phyloP scores from a whole-genome alignment of 805 yeast genomes.

The Monosporozyma aerobia region DNA sequence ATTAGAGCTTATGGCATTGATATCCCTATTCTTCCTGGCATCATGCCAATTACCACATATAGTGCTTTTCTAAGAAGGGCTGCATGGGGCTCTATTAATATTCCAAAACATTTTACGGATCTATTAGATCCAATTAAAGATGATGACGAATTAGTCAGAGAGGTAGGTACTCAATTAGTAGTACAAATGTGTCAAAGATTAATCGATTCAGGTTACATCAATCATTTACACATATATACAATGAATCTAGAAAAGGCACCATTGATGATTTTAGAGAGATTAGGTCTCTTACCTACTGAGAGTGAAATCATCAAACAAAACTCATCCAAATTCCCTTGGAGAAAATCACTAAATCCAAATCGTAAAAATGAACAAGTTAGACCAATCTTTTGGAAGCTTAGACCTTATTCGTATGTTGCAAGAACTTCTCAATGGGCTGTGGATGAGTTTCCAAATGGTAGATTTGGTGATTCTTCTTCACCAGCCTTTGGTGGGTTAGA shows the following conservation, averaged over 20 bases:
- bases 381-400: slow-evolving; percentile 93
- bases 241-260: slow-evolving; percentile 95
- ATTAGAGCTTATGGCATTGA: slow-evolving; percentile 65
- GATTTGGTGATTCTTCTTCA: slow-evolving; percentile 97
- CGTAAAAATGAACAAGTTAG: slow-evolving; percentile 76
- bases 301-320: slow-evolving; percentile 28
- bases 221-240: slow-evolving; percentile 90
- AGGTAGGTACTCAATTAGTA: slow-evolving; percentile 72
- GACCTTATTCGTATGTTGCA: slow-evolving; percentile 80
- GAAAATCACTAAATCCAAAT: slow-evolving; percentile 75
- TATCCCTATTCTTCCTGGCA: slow-evolving; percentile 91
- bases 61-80: slow-evolving; percentile 90
- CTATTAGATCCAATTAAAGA: slow-evolving; percentile 75
- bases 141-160: slow-evolving; percentile 82
- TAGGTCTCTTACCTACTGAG: slow-evolving; percentile 42
- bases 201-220: slow-evolving; percentile 60
- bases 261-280: slow-evolving; percentile 71
- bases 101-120: slow-evolving; percentile 66
- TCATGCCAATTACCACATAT: slow-evolving; percentile 97
- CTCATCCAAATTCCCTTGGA: slow-evolving; percentile 60
- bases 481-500: slow-evolving; percentile 94
- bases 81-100: slow-evolving; percentile 78
- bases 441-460: slow-evolving; percentile 98
- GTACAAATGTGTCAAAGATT: slow-evolving; percentile 74
- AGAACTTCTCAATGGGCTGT: slow-evolving; percentile 72